Evolutionary conservation across 169 alveolate genomes (phyloP).

Genomic region (Babesia ovis): DNA sequence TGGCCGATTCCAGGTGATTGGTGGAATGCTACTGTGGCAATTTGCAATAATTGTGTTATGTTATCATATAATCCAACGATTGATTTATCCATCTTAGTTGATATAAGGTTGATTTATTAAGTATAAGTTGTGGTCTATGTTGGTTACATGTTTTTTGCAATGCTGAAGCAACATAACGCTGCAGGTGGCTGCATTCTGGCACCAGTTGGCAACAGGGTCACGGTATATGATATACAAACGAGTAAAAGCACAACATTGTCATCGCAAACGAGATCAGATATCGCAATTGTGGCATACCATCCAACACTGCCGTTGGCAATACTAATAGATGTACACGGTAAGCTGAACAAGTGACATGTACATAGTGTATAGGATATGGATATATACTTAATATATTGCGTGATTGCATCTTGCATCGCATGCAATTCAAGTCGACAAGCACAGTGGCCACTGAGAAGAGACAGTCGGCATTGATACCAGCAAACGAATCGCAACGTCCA

Average conservation of each 20-base stretch:
- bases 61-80: too few relatives aligned
- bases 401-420: conserved; percentile 72
- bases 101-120: too few relatives aligned
- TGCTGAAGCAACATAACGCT: too few relatives aligned
- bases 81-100: too few relatives aligned
- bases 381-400: conserved; percentile 73
- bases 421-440: conserved; percentile 71
- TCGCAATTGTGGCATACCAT: conserved; percentile 71
- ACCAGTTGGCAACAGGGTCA: conserved; percentile 83
- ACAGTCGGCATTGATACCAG: conserved; percentile 24
- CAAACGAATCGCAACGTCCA: conserved; percentile 65
- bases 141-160: too few relatives aligned
- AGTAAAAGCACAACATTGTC: conserved; percentile 74
- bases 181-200: conserved; percentile 76
- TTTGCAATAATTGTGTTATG: too few relatives aligned
- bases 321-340: conserved; percentile 75
- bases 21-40: too few relatives aligned
- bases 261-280: conserved; percentile 77
- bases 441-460: conserved; percentile 55
- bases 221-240: conserved; percentile 76
- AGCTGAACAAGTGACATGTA: background rate
- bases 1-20: too few relatives aligned
- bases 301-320: conserved; percentile 78
- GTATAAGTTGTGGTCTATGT: too few relatives aligned
- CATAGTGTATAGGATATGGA: conserved; percentile 67